These are phyloP conservation scores for Paramecium sexaurelia DNA, from an alignment of 73 alveolate species.

Conservation along the genomic window DNA sequence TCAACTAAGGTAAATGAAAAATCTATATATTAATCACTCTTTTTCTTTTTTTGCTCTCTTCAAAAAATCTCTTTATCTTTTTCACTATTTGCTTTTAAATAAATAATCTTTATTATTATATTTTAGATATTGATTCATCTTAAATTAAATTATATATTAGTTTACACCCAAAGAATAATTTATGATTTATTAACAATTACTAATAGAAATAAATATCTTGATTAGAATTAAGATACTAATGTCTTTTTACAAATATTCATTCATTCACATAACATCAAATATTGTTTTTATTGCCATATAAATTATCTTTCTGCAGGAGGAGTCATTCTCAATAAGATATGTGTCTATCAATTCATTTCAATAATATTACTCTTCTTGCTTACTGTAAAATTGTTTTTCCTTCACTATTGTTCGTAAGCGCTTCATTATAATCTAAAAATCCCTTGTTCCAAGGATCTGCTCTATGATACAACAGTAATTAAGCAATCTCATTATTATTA, in stretches of 20 bases:
- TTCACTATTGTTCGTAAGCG: neutral
- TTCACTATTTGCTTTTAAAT: too few relatives aligned
- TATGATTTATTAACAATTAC: too few relatives aligned
- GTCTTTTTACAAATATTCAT: neutral
- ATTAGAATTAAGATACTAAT: neutral
- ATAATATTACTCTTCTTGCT: constrained; percentile 22
- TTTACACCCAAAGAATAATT: too few relatives aligned
- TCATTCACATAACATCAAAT: neutral
- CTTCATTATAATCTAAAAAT: neutral
- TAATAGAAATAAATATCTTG: neutral
- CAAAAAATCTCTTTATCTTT: too few relatives aligned
- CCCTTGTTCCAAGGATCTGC: constrained; percentile 57
- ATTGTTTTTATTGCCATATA: constrained; percentile 41
- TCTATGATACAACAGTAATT: neutral
- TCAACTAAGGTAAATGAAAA: constrained; percentile 8
- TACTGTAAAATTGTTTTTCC: neutral
- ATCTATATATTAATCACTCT: neutral
- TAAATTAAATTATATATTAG: too few relatives aligned
- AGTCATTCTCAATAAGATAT: constrained; percentile 52
- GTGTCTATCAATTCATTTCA: neutral
- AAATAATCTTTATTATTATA: too few relatives aligned
- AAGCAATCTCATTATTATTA: constrained; percentile 31
- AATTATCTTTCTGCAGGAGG: constrained; percentile 35
- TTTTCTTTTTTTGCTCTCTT: neutral
- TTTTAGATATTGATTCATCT: too few relatives aligned